Evolutionary conservation across 768 basidiomycete species (phyloP).

Genomic region (Podaxis sp.): DNA sequence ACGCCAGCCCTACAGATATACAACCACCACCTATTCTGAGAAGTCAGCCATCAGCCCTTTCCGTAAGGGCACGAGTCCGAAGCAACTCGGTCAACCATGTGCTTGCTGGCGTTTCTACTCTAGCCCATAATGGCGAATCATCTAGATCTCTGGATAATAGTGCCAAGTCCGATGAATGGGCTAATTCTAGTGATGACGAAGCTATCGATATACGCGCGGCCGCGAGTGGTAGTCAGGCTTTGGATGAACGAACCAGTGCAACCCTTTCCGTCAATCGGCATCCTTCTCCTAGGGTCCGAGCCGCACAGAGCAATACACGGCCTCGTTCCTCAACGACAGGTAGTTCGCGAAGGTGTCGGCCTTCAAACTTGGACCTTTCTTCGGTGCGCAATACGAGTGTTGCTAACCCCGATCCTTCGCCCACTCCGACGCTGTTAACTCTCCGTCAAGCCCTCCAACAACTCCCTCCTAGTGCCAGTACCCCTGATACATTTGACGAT

Average conservation of each 20-base stretch:
- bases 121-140: constrained; percentile 29
- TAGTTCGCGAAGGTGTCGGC: constrained; percentile 47
- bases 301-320: constrained; percentile 23
- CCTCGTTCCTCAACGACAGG: constrained; percentile 25
- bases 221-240: constrained; percentile 72
- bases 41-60: constrained; percentile 36
- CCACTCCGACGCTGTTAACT: constrained; percentile 57
- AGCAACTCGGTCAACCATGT: constrained; percentile 58
- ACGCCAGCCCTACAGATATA: constrained; percentile 33
- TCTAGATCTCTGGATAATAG: constrained; percentile 15
- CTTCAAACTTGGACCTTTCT: constrained; percentile 64
- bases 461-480: constrained; percentile 30
- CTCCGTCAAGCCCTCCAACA: constrained; percentile 59
- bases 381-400: constrained; percentile 28
- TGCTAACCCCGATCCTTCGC: constrained; percentile 49
- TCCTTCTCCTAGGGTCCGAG: constrained; percentile 18
- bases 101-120: constrained; percentile 40
- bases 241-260: constrained; percentile 81
- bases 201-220: constrained; percentile 81
- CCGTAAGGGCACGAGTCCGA: constrained; percentile 41
- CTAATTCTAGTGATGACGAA: constrained; percentile 81
- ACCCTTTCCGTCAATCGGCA: constrained; percentile 31
- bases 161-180: constrained; percentile 47
- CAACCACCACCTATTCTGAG: constrained; percentile 31
- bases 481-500: constrained; percentile 35